Conservation (phyloP, 2,329 filamentous ascomycete genomes). For the Calonectria ilicicola region DNA sequence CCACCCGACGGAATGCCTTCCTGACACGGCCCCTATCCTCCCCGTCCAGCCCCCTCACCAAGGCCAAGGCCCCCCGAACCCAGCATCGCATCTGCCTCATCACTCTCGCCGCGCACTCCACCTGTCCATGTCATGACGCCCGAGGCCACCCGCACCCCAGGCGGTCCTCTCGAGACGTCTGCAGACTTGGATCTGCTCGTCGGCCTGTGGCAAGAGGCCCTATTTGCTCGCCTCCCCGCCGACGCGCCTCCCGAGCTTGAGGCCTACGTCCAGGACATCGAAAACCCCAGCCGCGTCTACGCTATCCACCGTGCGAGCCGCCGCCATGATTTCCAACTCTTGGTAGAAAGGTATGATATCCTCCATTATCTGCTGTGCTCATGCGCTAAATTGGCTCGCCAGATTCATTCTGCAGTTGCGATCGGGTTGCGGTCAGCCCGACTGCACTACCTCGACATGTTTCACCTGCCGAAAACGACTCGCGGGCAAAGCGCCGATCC, state of each 20-base stretch:
- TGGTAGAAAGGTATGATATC: slow-evolving; percentile 71
- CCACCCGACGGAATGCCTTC: slow-evolving; percentile 20
- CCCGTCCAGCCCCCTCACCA: neutral
- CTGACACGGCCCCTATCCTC: slow-evolving; percentile 10
- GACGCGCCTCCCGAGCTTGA: slow-evolving; percentile 71
- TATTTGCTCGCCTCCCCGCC: slow-evolving; percentile 68
- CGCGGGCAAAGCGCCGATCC: slow-evolving; percentile 75
- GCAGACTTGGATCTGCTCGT: slow-evolving; percentile 63
- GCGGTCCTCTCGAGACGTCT: slow-evolving; percentile 37
- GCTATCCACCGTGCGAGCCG: slow-evolving; percentile 70
- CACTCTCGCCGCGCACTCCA: slow-evolving; percentile 7
- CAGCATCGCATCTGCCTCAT: slow-evolving; percentile 8
- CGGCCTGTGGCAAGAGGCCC: slow-evolving; percentile 71
- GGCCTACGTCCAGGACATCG: slow-evolving; percentile 67
- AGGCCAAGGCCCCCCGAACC: neutral
- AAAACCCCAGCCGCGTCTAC: slow-evolving; percentile 72
- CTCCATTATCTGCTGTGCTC: neutral
- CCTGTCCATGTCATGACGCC: slow-evolving; percentile 42
- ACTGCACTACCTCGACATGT: slow-evolving; percentile 82
- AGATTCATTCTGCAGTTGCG: slow-evolving; percentile 88
- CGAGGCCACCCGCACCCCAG: slow-evolving; percentile 32
- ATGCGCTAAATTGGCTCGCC: slow-evolving; percentile 29
- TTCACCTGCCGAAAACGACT: slow-evolving; percentile 80
- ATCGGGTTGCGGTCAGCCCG: slow-evolving; percentile 77
- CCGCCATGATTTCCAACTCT: slow-evolving; percentile 72